Evolutionary conservation across 2,329 filamentous ascomycete genomes (phyloP), one percentile per base, ranked within the genome.

Genomic region (Colletotrichum neosansevieriae): DNA sequence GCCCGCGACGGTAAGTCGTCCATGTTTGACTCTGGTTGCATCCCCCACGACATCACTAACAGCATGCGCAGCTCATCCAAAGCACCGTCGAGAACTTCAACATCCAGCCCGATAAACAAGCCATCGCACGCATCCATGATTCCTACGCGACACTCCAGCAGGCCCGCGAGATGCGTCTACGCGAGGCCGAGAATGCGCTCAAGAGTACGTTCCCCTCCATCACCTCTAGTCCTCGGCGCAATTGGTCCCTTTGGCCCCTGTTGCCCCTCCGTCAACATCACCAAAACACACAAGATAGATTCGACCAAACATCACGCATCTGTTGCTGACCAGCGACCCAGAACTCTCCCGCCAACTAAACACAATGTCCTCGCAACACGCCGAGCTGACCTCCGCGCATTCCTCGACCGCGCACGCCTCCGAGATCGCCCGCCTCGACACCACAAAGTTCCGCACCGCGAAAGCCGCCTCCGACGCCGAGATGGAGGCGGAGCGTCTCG

Each of bases 51-150:
- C 29, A 29, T 29, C 29, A 54, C 12, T 38, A 29, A 58, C 24
- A 36, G 38, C 32, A 10, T 67, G 21, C 64, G 53, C 79, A 96
- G 92, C 91, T 98, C 76, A 97, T 99, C 82, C 88, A 91, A 77
- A 92, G 97, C 82, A 97, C 94, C 47, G 92, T 97, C 75, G 87
- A 90, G 75, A 97, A 98, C 85, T 99, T 99, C 89, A 96, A 97
- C 83, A 97, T 95, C 75, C 85, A 88, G 19, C 93, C 93, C 11
- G 96, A 99, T 85, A 96, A 94, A 76, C 85, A 89, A 72, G 92
- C 93, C 70, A 88, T 98, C 19, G 85, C 91, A 19, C 94, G 96
- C 77, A 92, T 98, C 77, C 89, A 89, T 78, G 93, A 94, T 78
- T 95, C 93, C 1, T 87, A 98, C 59, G 88, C 89, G 9, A 92